Evolutionary conservation across 2,329 filamentous ascomycete genomes (phyloP), one percentile per base, ranked within the genome.

Genomic region (Fusarium sp.): DNA sequence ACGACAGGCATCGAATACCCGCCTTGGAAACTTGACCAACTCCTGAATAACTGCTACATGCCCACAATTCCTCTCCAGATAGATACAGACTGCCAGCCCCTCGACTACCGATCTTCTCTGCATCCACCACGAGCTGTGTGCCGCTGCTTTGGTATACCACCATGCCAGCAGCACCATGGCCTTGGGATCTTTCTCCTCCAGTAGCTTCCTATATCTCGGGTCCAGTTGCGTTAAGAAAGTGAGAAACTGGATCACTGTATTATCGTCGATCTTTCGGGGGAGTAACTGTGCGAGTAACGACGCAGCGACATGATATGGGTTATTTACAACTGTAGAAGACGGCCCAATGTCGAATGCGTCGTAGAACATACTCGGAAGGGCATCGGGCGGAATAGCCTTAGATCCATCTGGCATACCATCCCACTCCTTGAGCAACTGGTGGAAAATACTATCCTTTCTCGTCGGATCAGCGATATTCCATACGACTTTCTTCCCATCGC

Each of bases 161-260:
- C 86, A 88, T 1, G 84, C 82, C n/a, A 90, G 77, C 39, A 91
- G 72, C 15, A 90, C 75, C 66, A 91, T 74, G 0, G 88, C 88
- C 33, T 83, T 80, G 1, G 85, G 79, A 47, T 91, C 88, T 66
- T 87, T 90, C 0, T 68, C 41, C 49, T 83, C 78, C 2, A 91
- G 73, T n/a, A 90, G 67, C 1, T 52, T 55, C 17, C 82, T 81
- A 71, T 84, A 89, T 1, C 80, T 79, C 1, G 81, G 76, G 22
- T 83, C 80, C 52, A 89, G 81, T 50, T 83, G 80, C 14, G 80
- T 79, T 36, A 88, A 71, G 72, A 89, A 88, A 2, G 79, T 75
- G 9, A 89, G 77, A 68, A 86, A 88, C 25, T 79, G 78, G 14
- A 87, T 50, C 22, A 85, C 76, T 17, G 81, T 87, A 4, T 80